Evolutionary conservation across 2,329 filamentous ascomycete genomes (phyloP).

Genomic region (Diaporthe ilicicola): DNA sequence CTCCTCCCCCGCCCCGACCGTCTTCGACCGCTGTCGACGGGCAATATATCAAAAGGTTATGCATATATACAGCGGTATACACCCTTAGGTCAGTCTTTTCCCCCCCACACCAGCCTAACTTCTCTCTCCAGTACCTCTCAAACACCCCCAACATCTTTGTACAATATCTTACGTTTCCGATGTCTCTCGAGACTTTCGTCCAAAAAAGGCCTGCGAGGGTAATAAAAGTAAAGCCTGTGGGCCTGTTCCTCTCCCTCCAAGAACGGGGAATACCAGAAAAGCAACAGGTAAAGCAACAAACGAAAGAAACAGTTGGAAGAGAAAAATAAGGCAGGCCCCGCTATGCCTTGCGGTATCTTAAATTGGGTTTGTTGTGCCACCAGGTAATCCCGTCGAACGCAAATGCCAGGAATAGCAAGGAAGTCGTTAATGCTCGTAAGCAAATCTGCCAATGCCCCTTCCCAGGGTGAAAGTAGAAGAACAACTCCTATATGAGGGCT

Average conservation of each 20-base stretch:
- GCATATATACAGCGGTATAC: conserved; percentile 29
- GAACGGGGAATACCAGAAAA: conserved; percentile 2
- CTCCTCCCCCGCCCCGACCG: neutral
- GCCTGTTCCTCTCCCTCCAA: neutral
- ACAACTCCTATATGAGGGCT: conserved; percentile 28
- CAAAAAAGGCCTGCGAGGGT: neutral
- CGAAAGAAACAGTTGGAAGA: neutral
- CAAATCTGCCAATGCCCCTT: conserved; percentile 26
- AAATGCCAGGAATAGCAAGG: conserved; percentile 31
- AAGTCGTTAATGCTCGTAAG: conserved; percentile 32
- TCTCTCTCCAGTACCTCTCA: conserved; percentile 5
- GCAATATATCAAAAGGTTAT: conserved; percentile 27
- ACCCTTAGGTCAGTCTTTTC: conserved; percentile 12
- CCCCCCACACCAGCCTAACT: neutral
- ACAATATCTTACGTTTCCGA: conserved; percentile 18
- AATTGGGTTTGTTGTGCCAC: conserved; percentile 25
- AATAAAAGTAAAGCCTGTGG: neutral
- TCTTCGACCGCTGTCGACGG: neutral
- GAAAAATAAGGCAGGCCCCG: conserved; percentile 29
- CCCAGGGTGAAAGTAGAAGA: conserved; percentile 10
- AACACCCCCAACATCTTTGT: conserved; percentile 23
- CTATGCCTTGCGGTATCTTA: conserved; percentile 34
- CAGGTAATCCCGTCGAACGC: conserved; percentile 29
- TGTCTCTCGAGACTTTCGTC: neutral
- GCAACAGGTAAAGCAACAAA: neutral